Evolutionary conservation across 163 green algal genomes (phyloP), one percentile per base, ranked within the genome.

Genomic region (Coccomyxa subellipsoidea): DNA sequence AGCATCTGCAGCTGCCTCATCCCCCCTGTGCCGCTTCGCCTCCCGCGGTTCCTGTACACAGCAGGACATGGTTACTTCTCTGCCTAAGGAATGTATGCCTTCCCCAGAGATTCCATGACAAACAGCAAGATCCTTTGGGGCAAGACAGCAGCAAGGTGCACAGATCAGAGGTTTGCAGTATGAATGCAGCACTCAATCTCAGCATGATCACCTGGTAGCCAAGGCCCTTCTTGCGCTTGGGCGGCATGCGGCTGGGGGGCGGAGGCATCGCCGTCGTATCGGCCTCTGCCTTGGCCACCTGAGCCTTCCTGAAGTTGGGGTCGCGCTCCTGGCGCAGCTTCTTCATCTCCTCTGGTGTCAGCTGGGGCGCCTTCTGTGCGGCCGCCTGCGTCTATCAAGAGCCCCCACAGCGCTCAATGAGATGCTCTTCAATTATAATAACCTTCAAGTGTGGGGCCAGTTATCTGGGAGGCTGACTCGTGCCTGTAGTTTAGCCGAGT

Each of bases 261-360:
- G 69, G 38, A 69, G 40, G 47, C 4, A 27, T 31, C 76, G 72
- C 75, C 76, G 37, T n/a, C 69, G 39, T 73, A 81, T 54, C 54
- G 31, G 40, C 59, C 34, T 59, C 6, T 72, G 77, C 69, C 76
- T 38, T 54, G 76, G 32, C 54, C 27, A 27, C 10, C 37, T 6
- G 66, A 34, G 66, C 7, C 66, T 36, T 37, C 40, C 47, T 80
- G 69, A 89, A 97, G 85, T 96, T 96, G 39, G 93, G 94, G 84
- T 97, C 94, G 4, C 85, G 87, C 32, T 90, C 81, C 70, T 90
- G 92, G 29, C 94, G 88, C 86, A 94, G 89, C 12, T 79, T 80
- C 69, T 78, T 80, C 69, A 93, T 83, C 79, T 96, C 91, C 40
- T 95, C 91, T 54, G 84, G 88, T n/a, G 76, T 89, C 78, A 96